Conservation (phyloP, 2,329 filamentous ascomycete species). For the Fusarium albidum region DNA sequence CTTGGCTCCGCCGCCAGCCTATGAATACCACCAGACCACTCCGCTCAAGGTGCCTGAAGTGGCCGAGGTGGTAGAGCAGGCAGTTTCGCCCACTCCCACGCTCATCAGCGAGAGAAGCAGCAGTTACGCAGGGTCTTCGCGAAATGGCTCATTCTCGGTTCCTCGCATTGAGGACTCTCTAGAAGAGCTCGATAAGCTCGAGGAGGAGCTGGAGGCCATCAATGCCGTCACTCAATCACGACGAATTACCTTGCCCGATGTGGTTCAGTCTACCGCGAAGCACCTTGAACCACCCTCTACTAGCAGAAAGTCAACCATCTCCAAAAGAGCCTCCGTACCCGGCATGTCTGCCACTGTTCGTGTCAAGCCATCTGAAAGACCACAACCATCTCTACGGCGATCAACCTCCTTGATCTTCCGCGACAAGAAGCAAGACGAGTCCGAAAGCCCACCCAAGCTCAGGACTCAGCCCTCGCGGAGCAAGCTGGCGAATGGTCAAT, state of each 20-base stretch:
- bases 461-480: constrained; percentile 27
- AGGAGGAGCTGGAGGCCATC: constrained; percentile 68
- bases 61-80: constrained; percentile 42
- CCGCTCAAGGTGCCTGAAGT: constrained; percentile 44
- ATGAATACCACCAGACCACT: constrained; percentile 29
- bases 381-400: constrained; percentile 52
- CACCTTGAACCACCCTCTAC: constrained; percentile 31
- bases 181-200: constrained; percentile 67
- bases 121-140: constrained; percentile 46
- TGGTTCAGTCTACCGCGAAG: constrained; percentile 12
- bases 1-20: constrained; percentile 36
- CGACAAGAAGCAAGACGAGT: constrained; percentile 35
- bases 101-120: constrained; percentile 42
- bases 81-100: constrained; percentile 45
- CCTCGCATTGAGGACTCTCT: constrained; percentile 70
- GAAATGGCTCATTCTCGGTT: constrained; percentile 44
- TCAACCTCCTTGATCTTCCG: constrained; percentile 51
- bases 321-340: constrained; percentile 43
- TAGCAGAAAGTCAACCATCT: constrained; percentile 14
- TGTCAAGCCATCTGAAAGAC: constrained; percentile 49
- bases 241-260: constrained; percentile 43
- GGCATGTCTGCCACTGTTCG: constrained; percentile 51
- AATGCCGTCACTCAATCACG: constrained; percentile 48
- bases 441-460: constrained; percentile 21
- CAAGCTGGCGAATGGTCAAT: constrained; percentile 27